A percentile compares a stretch with the other conserved stretches of the same genome.
Conservation (phyloP, 805 yeast genomes). For the Isabelozyma heimii region DNA sequence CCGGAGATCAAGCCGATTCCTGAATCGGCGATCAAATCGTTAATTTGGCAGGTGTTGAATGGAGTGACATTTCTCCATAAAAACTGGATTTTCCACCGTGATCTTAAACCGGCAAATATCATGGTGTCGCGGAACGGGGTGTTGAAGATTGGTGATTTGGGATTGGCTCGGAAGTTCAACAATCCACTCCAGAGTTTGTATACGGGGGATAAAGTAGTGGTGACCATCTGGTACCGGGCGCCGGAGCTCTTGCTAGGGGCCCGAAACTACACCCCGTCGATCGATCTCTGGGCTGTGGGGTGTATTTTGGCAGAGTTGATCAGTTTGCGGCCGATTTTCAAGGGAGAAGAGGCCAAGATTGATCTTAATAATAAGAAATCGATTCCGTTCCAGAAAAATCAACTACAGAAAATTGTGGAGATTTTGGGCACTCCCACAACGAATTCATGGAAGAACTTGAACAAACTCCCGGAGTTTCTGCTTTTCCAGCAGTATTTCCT, state of each 20-base stretch:
- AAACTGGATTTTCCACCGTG: slow-evolving; percentile 95
- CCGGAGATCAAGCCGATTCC: slow-evolving; percentile 82
- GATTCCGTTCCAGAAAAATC: slow-evolving; percentile 93
- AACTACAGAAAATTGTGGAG: slow-evolving; percentile 85
- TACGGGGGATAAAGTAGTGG: slow-evolving; percentile 93
- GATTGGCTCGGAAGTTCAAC: slow-evolving; percentile 83
- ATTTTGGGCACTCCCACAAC: slow-evolving; percentile 86
- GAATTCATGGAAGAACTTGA: slow-evolving; percentile 76
- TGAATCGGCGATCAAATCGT: slow-evolving; percentile 72
- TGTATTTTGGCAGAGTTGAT: slow-evolving; percentile 90
- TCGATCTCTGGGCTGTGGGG: slow-evolving; percentile 95
- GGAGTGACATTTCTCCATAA: slow-evolving; percentile 92
- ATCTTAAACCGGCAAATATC: slow-evolving; percentile 94
- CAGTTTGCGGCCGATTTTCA: slow-evolving; percentile 87
- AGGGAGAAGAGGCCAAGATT: slow-evolving; percentile 97
- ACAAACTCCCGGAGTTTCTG: slow-evolving; percentile 77
- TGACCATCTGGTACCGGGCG: slow-evolving; percentile 95
- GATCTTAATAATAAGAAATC: slow-evolving; percentile 76
- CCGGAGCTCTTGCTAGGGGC: slow-evolving; percentile 91
- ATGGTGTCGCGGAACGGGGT: slow-evolving; percentile 89
- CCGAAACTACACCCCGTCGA: slow-evolving; percentile 87
- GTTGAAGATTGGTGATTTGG: slow-evolving; percentile 95
- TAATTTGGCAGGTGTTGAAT: slow-evolving; percentile 87
- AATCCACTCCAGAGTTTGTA: slow-evolving; percentile 84
- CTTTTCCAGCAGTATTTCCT: slow-evolving; percentile 44